Evolutionary conservation across 169 alveolate genomes (phyloP).

Genomic region (Babesia gibsoni): DNA sequence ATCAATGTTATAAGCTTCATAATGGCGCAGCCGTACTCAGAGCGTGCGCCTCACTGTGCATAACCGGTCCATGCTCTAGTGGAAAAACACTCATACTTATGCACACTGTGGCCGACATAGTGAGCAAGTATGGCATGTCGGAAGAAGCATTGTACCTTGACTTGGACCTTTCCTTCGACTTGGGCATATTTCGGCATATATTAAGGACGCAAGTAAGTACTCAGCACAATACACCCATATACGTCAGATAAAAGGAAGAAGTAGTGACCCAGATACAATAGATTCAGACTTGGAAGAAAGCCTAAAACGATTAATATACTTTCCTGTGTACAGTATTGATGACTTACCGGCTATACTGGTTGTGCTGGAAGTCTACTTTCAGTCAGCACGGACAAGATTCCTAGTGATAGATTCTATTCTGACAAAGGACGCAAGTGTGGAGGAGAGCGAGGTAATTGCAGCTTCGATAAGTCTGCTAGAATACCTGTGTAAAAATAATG

Average conservation of each 20-base stretch:
- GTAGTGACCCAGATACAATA: neutral
- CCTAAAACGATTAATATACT: neutral
- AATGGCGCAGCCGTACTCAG: neutral
- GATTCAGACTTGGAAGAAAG: neutral
- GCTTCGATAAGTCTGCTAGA: neutral
- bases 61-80: slow-evolving; percentile 22
- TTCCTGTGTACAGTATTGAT: slow-evolving; percentile 10
- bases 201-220: neutral
- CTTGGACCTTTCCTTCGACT: slow-evolving; percentile 24
- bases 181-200: neutral
- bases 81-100: slow-evolving; percentile 4
- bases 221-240: neutral
- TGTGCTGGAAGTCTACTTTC: slow-evolving; percentile 7
- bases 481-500: neutral
- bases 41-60: neutral
- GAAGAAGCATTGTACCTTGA: slow-evolving; percentile 17
- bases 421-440: neutral
- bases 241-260: slow-evolving; percentile 3
- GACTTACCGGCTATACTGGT: slow-evolving; percentile 5
- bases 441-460: no score
- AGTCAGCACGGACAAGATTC: neutral
- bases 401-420: slow-evolving; percentile 6
- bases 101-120: slow-evolving; percentile 24
- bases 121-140: slow-evolving; percentile 17
- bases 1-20: no score